phyloP scores from a whole-genome alignment of 306 rosid genomes.

The Rosa chinensis region DNA sequence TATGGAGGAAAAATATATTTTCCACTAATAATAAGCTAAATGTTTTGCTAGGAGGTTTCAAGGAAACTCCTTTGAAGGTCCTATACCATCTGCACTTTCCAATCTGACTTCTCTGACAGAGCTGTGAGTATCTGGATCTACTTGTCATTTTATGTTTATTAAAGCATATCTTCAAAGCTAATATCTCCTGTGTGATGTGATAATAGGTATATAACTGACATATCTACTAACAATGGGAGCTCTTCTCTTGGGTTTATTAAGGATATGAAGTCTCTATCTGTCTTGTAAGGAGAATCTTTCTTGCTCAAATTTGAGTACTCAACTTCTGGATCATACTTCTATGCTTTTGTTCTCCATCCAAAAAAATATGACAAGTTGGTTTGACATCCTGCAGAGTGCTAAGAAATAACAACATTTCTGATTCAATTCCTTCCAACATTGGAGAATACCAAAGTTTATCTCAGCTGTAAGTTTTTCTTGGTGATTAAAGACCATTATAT shows the following conservation, averaged over 20 bases:
- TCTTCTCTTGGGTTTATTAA: conserved; percentile 62
- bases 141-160: background rate
- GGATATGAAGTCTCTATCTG: conserved; percentile 60
- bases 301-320: conserved; percentile 6
- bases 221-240: conserved; percentile 71
- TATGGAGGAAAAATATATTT: background rate
- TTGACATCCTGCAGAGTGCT: conserved; percentile 54
- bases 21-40: background rate
- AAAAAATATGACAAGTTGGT: conserved; percentile 18
- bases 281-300: conserved; percentile 47
- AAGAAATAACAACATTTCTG: conserved; percentile 66
- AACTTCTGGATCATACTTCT: background rate
- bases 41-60: conserved; percentile 62
- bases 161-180: conserved; percentile 20
- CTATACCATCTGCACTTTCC: conserved; percentile 64
- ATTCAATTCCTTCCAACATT: conserved; percentile 60
- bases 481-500: conserved; percentile 7
- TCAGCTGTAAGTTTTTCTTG: conserved; percentile 51
- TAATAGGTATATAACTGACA: conserved; percentile 57
- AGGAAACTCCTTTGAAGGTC: conserved; percentile 76
- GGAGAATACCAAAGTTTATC: conserved; percentile 50
- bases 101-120: conserved; percentile 63
- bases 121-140: conserved; percentile 51
- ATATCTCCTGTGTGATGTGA: conserved; percentile 21
- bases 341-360: conserved; percentile 8